Percentiles rank a stretch among this genome's conserved stretches.
These are phyloP conservation scores for Populus davidiana DNA, from an alignment of 345 rosid genomes.

Conservation along the genomic window DNA sequence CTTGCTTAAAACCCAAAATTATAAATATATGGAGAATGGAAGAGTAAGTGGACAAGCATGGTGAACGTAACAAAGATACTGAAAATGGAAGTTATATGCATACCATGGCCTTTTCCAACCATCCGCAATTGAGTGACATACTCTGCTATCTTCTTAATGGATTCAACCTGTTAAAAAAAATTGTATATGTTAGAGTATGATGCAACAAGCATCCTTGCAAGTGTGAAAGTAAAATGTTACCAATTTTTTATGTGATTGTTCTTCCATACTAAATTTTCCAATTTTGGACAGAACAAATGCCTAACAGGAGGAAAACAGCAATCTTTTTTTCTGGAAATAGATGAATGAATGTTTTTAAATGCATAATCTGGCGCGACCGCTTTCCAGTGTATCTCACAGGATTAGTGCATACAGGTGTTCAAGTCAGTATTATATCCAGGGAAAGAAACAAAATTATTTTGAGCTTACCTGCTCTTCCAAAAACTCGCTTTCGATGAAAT, in stretches of 20 bases:
- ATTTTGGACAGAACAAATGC: not conserved
- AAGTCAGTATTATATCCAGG: too few relatives aligned
- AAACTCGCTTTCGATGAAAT: slow-evolving; percentile 70
- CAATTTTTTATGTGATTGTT: not conserved
- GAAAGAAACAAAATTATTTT: not conserved
- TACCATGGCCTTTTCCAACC: slow-evolving; percentile 95
- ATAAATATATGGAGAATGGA: not conserved
- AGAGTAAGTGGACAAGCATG: not conserved
- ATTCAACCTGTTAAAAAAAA: slow-evolving; percentile 53
- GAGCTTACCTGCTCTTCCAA: slow-evolving; percentile 69
- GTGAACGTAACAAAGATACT: not conserved
- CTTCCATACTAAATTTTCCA: not conserved
- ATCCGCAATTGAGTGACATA: slow-evolving; percentile 86
- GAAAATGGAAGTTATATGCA: slow-evolving; percentile 2
- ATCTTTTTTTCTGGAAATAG: not conserved
- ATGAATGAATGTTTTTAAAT: not conserved
- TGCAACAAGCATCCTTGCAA: too few relatives aligned
- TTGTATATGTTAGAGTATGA: too few relatives aligned
- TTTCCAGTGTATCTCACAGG: too few relatives aligned
- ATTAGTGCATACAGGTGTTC: too few relatives aligned
- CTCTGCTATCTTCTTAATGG: slow-evolving; percentile 74
- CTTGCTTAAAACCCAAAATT: not conserved
- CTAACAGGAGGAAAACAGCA: not conserved
- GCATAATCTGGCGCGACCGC: not conserved
- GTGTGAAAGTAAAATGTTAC: too few relatives aligned